Base-by-base conservation (phyloP, 805 yeast species). In the Nakazawaea wickerhamii region DNA sequence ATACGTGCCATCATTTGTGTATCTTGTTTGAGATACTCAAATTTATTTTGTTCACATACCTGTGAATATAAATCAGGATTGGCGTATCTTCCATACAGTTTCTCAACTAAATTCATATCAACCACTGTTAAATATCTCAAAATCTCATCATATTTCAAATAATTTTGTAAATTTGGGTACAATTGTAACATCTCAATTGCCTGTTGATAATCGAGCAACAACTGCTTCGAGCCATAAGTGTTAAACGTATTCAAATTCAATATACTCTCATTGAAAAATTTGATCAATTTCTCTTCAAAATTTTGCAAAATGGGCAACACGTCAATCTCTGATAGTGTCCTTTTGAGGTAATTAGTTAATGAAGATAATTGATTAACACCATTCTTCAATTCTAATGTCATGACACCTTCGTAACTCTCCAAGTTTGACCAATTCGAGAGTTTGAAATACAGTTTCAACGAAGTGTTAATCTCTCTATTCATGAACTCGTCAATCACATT, bases 381-480 rank as follows among this genome's bases (percentile, higher is more conserved):
- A 15, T 38, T 15, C 5, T 17, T 14, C 21, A 43, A 30, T 17
- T 43, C 46, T 11, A 15, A 15, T 6, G 42, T 34, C 5, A 35
- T 23, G 8, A 4, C 14, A 3, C 30, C 26, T 3, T 34, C 20
- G 14, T 19, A 38, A 10, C 15, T 5, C 13, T 25, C 11, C 22
- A 37, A 27, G 11, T 8, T 15, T 4, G 39, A 30, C 71, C 68
- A 67, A 21, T 48, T 53, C 23, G 60, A 53, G 2, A 46, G 34
- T 21, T 55, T 48, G 44, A 65, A 68, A 44, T 67, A 67, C 3
- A 47, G 53, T 40, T 63, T 65, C 66, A 68, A 60, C 2, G 60
- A 44, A 13, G 50, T 38, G 36, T 65, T 67, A 19, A 70, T 38
- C 34, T 65, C 65, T 33, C 61, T 59, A 30, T 63, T 65, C 19